phyloP scores from a whole-genome alignment of 371 early-diverging fungal species.

The Mycotypha africana region DNA sequence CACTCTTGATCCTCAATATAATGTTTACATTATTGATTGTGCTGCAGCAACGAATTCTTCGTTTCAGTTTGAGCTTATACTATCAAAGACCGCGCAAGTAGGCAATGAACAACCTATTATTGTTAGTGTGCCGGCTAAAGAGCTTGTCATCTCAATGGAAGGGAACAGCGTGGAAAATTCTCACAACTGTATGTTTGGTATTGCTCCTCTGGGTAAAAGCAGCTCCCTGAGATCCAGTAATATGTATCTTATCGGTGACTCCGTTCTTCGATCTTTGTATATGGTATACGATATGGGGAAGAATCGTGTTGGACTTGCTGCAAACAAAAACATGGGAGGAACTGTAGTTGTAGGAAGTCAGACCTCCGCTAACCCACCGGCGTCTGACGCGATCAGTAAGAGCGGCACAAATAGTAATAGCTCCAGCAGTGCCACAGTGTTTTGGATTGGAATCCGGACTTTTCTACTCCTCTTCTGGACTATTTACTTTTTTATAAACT shows the following conservation, averaged over 20 bases:
- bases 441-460: too few species aligned
- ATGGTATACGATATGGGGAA: conserved; percentile 38
- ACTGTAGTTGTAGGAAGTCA: not conserved
- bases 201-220: conserved; percentile 26
- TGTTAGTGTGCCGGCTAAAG: conserved; percentile 23
- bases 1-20: not conserved
- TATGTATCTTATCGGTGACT: conserved; percentile 35
- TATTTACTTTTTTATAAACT: too few species aligned
- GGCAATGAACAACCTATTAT: conserved; percentile 11
- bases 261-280: conserved; percentile 35
- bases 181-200: conserved; percentile 37
- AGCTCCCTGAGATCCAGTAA: conserved; percentile 6
- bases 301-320: conserved; percentile 37
- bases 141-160: conserved; percentile 35
- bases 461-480: too few species aligned
- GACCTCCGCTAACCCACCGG: too few species aligned
- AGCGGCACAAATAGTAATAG: not conserved
- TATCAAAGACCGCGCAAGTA: not conserved
- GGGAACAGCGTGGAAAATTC: conserved; percentile 16
- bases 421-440: not conserved
- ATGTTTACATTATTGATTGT: conserved; percentile 30
- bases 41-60: conserved; percentile 12
- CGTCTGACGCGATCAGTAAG: not conserved
- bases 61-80: conserved; percentile 10
- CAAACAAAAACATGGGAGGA: not conserved